Evolutionary conservation across 208 protist species (phyloP).

Genomic region (Endotrypanum monterogeii): DNA sequence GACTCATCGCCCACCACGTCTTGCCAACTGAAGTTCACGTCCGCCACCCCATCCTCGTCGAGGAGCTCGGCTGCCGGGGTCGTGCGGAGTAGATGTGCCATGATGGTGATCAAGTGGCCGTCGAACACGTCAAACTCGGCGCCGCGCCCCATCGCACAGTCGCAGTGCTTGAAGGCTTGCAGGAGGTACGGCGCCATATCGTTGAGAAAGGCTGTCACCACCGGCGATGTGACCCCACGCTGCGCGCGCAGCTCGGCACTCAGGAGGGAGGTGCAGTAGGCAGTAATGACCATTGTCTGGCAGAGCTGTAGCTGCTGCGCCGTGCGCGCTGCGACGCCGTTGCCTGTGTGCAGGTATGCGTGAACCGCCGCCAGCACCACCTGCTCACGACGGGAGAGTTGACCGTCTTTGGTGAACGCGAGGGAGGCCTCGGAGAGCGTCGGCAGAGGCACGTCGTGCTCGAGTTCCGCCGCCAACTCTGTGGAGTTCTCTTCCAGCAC

Average conservation of each 20-base stretch:
- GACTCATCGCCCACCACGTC: slow-evolving; percentile 35
- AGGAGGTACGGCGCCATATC: slow-evolving; percentile 67
- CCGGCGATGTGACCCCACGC: slow-evolving; percentile 29
- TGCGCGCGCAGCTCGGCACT: slow-evolving; percentile 59
- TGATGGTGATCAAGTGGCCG: slow-evolving; percentile 61
- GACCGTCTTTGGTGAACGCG: slow-evolving; percentile 39
- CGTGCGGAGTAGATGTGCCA: slow-evolving; percentile 52
- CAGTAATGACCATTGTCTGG: slow-evolving; percentile 59
- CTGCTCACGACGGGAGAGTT: slow-evolving; percentile 64
- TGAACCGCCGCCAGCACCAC: slow-evolving; percentile 63
- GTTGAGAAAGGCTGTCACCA: slow-evolving; percentile 52
- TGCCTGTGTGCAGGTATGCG: slow-evolving; percentile 51
- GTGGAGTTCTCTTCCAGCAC: slow-evolving; percentile 45
- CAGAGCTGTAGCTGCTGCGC: slow-evolving; percentile 57
- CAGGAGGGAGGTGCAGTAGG: slow-evolving; percentile 57
- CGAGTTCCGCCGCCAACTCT: slow-evolving; percentile 47
- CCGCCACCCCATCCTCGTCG: slow-evolving; percentile 55
- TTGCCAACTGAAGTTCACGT: slow-evolving; percentile 55
- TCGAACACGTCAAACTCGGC: slow-evolving; percentile 80
- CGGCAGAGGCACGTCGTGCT: slow-evolving; percentile 45
- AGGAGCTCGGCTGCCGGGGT: slow-evolving; percentile 51
- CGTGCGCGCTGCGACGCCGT: slow-evolving; percentile 6
- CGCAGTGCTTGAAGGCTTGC: slow-evolving; percentile 41
- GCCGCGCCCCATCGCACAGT: slow-evolving; percentile 48
- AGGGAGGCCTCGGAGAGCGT: slow-evolving; percentile 37